Evolutionary conservation across 2,329 filamentous ascomycete species (phyloP).

Genomic region (Scedosporium aurantiacum): DNA sequence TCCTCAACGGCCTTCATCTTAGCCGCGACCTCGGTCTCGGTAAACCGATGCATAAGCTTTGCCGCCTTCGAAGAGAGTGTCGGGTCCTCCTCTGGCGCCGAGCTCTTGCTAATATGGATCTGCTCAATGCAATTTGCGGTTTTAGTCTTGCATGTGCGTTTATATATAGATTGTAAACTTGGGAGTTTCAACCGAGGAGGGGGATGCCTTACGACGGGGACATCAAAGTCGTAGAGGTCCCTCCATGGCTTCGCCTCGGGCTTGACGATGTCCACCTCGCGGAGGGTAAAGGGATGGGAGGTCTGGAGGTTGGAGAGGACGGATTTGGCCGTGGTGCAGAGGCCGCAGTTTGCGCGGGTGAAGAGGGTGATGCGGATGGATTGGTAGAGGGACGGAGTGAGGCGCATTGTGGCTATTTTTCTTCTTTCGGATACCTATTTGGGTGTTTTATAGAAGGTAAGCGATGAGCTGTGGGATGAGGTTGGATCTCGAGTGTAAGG

Average conservation of each 20-base stretch:
- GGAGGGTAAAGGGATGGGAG: slow-evolving; percentile 53
- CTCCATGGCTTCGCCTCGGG: slow-evolving; percentile 54
- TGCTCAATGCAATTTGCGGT: slow-evolving; percentile 14
- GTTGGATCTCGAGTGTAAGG: not conserved
- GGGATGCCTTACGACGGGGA: slow-evolving; percentile 53
- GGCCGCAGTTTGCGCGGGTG: slow-evolving; percentile 58
- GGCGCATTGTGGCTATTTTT: slow-evolving; percentile 31
- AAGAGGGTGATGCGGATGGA: slow-evolving; percentile 63
- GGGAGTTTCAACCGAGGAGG: not conserved
- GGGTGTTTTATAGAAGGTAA: not conserved
- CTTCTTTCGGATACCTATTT: not conserved
- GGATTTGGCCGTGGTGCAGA: slow-evolving; percentile 58
- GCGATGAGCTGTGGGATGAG: not conserved
- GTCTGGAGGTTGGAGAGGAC: slow-evolving; percentile 41
- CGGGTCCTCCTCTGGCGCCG: slow-evolving; percentile 38
- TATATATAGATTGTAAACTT: not conserved
- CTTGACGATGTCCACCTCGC: slow-evolving; percentile 59
- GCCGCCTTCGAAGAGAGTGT: slow-evolving; percentile 45
- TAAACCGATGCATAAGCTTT: slow-evolving; percentile 73
- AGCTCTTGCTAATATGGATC: slow-evolving; percentile 53
- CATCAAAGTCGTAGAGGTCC: slow-evolving; percentile 68
- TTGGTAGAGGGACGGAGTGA: slow-evolving; percentile 37
- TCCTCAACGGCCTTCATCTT: slow-evolving; percentile 54
- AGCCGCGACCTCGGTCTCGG: slow-evolving; percentile 50
- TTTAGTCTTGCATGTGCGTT: not conserved